phyloP scores from a whole-genome alignment of 2,329 filamentous ascomycete species.

The Aspergillus tanneri region DNA sequence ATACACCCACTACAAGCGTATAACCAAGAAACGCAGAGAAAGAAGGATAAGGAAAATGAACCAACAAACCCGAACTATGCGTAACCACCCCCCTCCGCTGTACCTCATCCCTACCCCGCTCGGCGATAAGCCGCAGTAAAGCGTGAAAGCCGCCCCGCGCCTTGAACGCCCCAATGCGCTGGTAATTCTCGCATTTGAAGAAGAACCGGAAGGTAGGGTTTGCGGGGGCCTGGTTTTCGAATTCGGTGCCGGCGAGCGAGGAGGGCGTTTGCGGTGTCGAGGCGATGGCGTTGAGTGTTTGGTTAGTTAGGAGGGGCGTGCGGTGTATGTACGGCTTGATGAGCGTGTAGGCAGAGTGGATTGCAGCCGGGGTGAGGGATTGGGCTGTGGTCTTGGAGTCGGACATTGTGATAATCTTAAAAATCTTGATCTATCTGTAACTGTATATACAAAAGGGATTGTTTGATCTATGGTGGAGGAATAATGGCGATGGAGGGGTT shows the following conservation, averaged over 20 bases:
- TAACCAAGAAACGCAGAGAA: not conserved
- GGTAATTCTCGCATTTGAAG: slow-evolving; percentile 96
- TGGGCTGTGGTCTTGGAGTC: slow-evolving; percentile 13
- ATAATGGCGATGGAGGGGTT: too few relatives aligned
- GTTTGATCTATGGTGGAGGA: too few relatives aligned
- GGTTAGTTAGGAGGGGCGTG: slow-evolving; percentile 79
- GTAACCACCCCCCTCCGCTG: slow-evolving; percentile 74
- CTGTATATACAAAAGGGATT: too few relatives aligned
- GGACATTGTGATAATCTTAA: slow-evolving; percentile 43
- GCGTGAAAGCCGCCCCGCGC: slow-evolving; percentile 88
- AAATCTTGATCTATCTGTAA: too few relatives aligned
- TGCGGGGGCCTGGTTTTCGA: slow-evolving; percentile 58
- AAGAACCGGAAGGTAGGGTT: slow-evolving; percentile 70
- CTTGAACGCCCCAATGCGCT: slow-evolving; percentile 91
- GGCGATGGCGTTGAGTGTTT: slow-evolving; percentile 70
- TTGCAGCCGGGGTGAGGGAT: slow-evolving; percentile 68
- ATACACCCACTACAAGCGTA: not conserved
- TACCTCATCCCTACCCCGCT: slow-evolving; percentile 62
- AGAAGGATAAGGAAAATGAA: slow-evolving; percentile 6
- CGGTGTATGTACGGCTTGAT: slow-evolving; percentile 75
- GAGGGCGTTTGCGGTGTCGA: slow-evolving; percentile 64
- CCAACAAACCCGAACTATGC: slow-evolving; percentile 71
- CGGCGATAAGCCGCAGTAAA: slow-evolving; percentile 64
- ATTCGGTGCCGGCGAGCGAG: slow-evolving; percentile 57
- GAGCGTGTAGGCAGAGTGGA: slow-evolving; percentile 68